Percentiles rank a stretch among this genome's conserved stretches.
Evolutionary conservation across 2,329 filamentous ascomycete genomes (phyloP).

Genomic region (Scopulariopsis brevicaulis): DNA sequence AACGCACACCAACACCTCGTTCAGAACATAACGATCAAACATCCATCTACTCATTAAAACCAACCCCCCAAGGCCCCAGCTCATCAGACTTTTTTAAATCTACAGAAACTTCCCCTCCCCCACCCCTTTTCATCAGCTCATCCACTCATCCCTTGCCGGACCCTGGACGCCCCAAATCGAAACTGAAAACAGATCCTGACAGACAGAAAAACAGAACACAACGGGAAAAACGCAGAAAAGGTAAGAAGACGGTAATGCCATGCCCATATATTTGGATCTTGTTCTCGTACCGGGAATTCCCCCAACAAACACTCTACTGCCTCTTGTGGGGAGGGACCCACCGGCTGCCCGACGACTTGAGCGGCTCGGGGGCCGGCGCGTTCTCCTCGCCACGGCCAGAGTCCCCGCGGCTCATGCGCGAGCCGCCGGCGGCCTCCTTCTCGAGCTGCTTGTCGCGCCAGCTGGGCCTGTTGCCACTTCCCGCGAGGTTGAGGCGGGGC

Average conservation of each 20-base stretch:
- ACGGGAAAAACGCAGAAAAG: background rate
- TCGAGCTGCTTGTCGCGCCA: slow-evolving; percentile 37
- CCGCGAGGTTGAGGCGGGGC: slow-evolving; percentile 49
- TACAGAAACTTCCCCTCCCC: background rate
- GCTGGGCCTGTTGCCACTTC: slow-evolving; percentile 47
- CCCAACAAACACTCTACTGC: slow-evolving; percentile 15
- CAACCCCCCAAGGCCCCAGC: background rate
- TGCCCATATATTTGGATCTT: background rate
- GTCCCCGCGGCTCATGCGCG: slow-evolving; percentile 29
- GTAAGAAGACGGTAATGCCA: background rate
- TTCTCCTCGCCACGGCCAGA: slow-evolving; percentile 30
- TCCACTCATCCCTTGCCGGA: background rate
- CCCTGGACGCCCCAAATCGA: background rate
- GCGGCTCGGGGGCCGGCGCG: slow-evolving; percentile 28
- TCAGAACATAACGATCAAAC: background rate
- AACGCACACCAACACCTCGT: background rate
- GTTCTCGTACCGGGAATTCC: slow-evolving; percentile 4
- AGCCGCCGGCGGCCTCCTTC: slow-evolving; percentile 25
- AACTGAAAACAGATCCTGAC: background rate
- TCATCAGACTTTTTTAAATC: background rate
- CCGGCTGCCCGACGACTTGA: slow-evolving; percentile 44
- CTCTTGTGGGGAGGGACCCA: slow-evolving; percentile 41
- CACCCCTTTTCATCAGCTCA: background rate
- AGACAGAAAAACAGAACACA: background rate
- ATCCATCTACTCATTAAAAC: background rate